phyloP scores from a whole-genome alignment of 805 yeast genomes.

The Maudiozyma saulgeensis region DNA sequence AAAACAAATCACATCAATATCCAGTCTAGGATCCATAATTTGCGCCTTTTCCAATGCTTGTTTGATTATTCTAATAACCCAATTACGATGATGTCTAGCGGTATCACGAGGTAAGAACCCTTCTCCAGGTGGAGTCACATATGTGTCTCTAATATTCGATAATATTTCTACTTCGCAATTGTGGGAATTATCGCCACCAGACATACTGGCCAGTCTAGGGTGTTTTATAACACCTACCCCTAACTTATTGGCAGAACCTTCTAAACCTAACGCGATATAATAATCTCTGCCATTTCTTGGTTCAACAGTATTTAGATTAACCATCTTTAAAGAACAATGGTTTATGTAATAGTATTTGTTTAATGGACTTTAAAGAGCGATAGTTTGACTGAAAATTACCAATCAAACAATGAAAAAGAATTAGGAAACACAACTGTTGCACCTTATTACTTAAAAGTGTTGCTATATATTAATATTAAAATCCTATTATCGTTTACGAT shows the following conservation, averaged over 20 bases:
- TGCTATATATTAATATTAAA: too few relatives aligned
- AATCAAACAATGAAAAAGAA: too few relatives aligned
- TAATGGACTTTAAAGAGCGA: too few relatives aligned
- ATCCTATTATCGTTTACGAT: too few relatives aligned
- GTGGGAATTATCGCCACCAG: conserved; percentile 42
- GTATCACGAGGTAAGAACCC: conserved; percentile 96
- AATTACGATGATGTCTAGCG: conserved; percentile 90
- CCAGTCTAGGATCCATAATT: conserved; percentile 34
- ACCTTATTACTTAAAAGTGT: too few relatives aligned
- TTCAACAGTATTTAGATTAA: conserved; percentile 20
- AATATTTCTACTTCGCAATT: conserved; percentile 64
- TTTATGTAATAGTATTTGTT: too few relatives aligned
- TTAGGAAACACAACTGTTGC: too few relatives aligned
- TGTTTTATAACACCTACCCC: conserved; percentile 92
- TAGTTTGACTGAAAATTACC: too few relatives aligned
- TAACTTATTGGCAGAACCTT: conserved; percentile 93
- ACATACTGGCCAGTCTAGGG: conserved; percentile 24
- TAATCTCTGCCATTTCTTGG: conserved; percentile 28
- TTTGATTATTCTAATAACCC: conserved; percentile 77
- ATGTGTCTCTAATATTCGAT: conserved; percentile 90
- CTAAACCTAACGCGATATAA: conserved; percentile 80
- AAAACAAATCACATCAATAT: conserved; percentile 76
- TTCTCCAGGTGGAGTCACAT: conserved; percentile 94
- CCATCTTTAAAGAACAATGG: conserved; percentile 13
- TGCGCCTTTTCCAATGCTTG: conserved; percentile 55